Percentiles rank a stretch among this genome's conserved stretches.
phyloP scores from a whole-genome alignment of 2,329 filamentous ascomycete species.

The Ilyonectria destructans region DNA sequence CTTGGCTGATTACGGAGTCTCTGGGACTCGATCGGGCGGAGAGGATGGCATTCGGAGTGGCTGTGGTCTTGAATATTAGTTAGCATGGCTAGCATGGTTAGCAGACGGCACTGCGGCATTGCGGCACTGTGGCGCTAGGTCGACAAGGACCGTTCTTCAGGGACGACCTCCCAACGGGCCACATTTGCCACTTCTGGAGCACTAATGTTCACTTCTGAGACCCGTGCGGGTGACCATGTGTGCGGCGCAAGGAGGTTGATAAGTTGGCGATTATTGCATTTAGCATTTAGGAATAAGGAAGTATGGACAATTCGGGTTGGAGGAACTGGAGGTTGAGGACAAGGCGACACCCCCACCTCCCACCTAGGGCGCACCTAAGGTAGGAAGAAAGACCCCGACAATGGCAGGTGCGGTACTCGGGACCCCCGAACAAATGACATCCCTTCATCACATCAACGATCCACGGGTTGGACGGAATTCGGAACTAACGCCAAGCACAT shows the following conservation, averaged over 20 bases:
- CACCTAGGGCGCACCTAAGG: background rate
- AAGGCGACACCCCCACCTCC: background rate
- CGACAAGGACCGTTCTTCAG: background rate
- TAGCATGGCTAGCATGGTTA: background rate
- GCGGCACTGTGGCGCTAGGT: background rate
- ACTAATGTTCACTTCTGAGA: background rate
- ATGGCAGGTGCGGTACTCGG: too few relatives aligned
- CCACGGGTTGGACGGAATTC: background rate
- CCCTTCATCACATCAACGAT: background rate
- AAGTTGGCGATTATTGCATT: background rate
- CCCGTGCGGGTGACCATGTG: slow-evolving; percentile 6
- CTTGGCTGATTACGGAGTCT: slow-evolving; percentile 29
- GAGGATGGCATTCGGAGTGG: slow-evolving; percentile 15
- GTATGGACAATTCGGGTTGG: background rate
- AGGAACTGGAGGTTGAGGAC: background rate
- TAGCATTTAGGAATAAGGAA: background rate
- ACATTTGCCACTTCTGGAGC: slow-evolving; percentile 8
- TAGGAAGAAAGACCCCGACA: too few relatives aligned
- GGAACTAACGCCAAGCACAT: slow-evolving; percentile 3
- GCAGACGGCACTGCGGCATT: slow-evolving; percentile 1
- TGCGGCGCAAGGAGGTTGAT: background rate
- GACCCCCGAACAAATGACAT: background rate
- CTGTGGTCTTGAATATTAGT: slow-evolving; percentile 7
- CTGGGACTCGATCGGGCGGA: slow-evolving; percentile 27
- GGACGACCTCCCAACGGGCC: slow-evolving; percentile 1